Base-by-base conservation (phyloP, 1,139 yeast genomes). In the Zhuliangozyma blackwelliae region DNA sequence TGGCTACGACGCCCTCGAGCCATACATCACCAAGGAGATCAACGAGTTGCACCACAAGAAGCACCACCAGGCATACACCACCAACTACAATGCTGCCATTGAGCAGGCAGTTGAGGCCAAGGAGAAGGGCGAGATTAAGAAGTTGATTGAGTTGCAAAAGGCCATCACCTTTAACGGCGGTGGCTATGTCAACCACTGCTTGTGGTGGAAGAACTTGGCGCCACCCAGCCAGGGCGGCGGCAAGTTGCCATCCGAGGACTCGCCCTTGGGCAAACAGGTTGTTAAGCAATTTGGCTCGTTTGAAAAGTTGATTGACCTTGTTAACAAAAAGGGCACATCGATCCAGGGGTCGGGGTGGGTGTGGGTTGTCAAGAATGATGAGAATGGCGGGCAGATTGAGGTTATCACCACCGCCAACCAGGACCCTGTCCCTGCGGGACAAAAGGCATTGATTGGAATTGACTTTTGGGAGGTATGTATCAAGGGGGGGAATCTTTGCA, bases 331-430 rank as follows among this genome's bases (percentile, higher is more conserved):
- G 61, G 75, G 90, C 55, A 96, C 96, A 27, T 94, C 95, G 39
- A 77, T 90, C 54, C 97, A 90, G 68, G 97, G 97, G 53, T 87
- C 97, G 16, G 97, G 97, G 29, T 90, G 97, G 97, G 96, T 95
- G 27, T 90, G 94, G 73, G 72, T 90, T 49, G 96, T 84, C 52
- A 87, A 86, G 77, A 86, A 89, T 74, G 74, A 79, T 62, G 84
- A 77, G 50, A 86, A 84, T 52, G 92, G 92, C 50, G 67, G 65
- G 27, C 77, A 81, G 35, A 63, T 90, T 55, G 96, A 87, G 50
- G 85, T 90, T 40, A 85, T 88, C 44, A 87, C 90, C 57, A 86
- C 90, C 51, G 73, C 79, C 51, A 90, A 90, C 74, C 97, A 90
- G 66, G 97, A 90, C 65, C 85, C 95, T 29, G 88, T 86, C 28